A percentile compares a stretch with the other conserved stretches of the same genome.
These are phyloP conservation scores for Pichia nakasei DNA, from an alignment of 805 yeast species.

Conservation along the genomic window DNA sequence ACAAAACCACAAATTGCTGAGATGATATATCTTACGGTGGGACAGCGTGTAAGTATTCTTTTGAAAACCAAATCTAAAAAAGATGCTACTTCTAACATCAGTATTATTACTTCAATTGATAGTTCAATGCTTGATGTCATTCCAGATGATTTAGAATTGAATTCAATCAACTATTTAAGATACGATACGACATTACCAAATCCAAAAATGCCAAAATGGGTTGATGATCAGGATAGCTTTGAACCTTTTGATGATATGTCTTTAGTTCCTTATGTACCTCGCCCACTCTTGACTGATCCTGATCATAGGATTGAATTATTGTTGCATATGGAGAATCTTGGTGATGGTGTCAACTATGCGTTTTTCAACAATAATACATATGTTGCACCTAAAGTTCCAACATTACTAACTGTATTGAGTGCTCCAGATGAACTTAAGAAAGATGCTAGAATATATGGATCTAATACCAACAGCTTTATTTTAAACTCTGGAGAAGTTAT, in stretches of 20 bases:
- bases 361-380: slow-evolving; percentile 63
- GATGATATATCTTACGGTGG: slow-evolving; percentile 60
- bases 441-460: slow-evolving; percentile 61
- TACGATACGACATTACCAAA: slow-evolving; percentile 33
- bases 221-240: slow-evolving; percentile 20
- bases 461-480: slow-evolving; percentile 56
- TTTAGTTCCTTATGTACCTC: slow-evolving; percentile 32
- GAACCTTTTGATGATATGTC: slow-evolving; percentile 38
- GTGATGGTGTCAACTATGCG: slow-evolving; percentile 70
- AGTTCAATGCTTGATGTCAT: slow-evolving; percentile 58
- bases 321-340: slow-evolving; percentile 58
- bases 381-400: slow-evolving; percentile 61
- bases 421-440: slow-evolving; percentile 46
- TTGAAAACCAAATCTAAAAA: slow-evolving; percentile 41
- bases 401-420: slow-evolving; percentile 53
- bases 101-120: slow-evolving; percentile 56
- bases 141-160: slow-evolving; percentile 49
- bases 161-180: slow-evolving; percentile 46
- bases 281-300: slow-evolving; percentile 43
- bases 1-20: slow-evolving; percentile 50
- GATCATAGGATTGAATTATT: slow-evolving; percentile 53
- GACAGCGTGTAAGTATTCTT: slow-evolving; percentile 71
- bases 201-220: slow-evolving; percentile 12
- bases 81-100: slow-evolving; percentile 38
- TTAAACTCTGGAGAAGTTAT: slow-evolving; percentile 54